phyloP scores from a whole-genome alignment of 345 rosid genomes.

The Brassica cretica region DNA sequence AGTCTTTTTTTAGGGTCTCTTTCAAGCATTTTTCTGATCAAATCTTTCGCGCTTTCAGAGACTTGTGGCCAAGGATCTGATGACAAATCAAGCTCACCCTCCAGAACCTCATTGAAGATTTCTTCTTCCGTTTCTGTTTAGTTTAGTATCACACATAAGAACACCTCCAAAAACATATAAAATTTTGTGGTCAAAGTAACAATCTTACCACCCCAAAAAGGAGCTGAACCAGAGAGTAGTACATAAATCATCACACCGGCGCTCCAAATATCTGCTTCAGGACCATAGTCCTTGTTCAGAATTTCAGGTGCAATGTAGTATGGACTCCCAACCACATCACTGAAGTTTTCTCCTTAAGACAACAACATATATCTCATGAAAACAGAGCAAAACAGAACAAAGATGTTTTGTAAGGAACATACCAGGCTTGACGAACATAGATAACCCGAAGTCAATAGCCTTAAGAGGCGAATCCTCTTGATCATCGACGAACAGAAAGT shows the following conservation, averaged over 20 bases:
- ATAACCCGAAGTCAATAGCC: slow-evolving; percentile 86
- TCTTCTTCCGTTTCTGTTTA: slow-evolving; percentile 72
- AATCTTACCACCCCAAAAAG: slow-evolving; percentile 88
- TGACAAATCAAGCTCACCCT: slow-evolving; percentile 72
- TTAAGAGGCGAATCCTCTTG: slow-evolving; percentile 74
- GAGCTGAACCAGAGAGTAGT: slow-evolving; percentile 80
- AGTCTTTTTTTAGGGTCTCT: slow-evolving; percentile 65
- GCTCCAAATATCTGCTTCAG: slow-evolving; percentile 92
- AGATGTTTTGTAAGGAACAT: slow-evolving; percentile 24
- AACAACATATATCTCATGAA: slow-evolving; percentile 5
- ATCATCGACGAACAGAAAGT: slow-evolving; percentile 66
- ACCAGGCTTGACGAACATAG: slow-evolving; percentile 80
- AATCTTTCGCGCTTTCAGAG: slow-evolving; percentile 79
- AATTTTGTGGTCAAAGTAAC: neutral
- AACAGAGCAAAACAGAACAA: neutral
- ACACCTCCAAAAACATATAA: neutral
- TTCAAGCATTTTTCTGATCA: slow-evolving; percentile 72
- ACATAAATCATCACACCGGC: slow-evolving; percentile 90
- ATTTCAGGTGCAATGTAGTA: slow-evolving; percentile 93
- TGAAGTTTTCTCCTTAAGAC: slow-evolving; percentile 61
- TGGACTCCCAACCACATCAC: slow-evolving; percentile 92
- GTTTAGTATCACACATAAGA: neutral
- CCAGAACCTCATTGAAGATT: slow-evolving; percentile 74
- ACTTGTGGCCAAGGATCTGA: slow-evolving; percentile 91
- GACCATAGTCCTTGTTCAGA: slow-evolving; percentile 66